Base-by-base conservation (phyloP, 1,284 basidiomycete genomes). In the Apiotrichum sp. region DNA sequence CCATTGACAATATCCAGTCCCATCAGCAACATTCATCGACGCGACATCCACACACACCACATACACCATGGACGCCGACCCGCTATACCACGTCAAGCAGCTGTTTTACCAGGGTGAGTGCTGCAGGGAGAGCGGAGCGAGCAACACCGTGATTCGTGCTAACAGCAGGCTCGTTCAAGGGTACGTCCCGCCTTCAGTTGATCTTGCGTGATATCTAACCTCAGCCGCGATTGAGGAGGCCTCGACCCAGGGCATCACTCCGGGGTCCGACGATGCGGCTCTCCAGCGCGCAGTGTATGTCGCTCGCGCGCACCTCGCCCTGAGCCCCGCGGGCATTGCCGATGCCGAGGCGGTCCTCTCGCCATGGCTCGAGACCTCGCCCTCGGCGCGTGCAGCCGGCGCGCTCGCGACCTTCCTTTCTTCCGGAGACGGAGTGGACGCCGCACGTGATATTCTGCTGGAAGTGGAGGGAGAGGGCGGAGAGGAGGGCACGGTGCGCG, bases 11-110 rank as follows among this genome's bases (percentile, higher is more conserved):
- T 29, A 29, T 29, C 29, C 29, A 29, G 29, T 29, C 29, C 29
- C 29, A 29, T 29, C 29, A 29, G 29, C 29, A 29, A 29, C 29
- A 29, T 29, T 3, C 29, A 29, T 29, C 29, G 29, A 29, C 29
- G 29, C 29, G 29, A 29, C 29, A 29, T 29, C 29, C 29, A 29
- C 29, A 29, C 29, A 29, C 29, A 29, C 29, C 29, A 29, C 29
- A 29, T 29, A 29, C 29, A 29, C 29, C 46, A 88, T 90, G 88
- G 86, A 87, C 59, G 86, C 86, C n/a, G 83, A 87, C 55, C 83
- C 88, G 56, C 78, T 92, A 22, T 92, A 89, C 75, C 83, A 87
- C 72, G 78, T 88, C 71, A 89, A 88, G 74, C 88, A 90, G 66
- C 87, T 89, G 60, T 93, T 92, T 73, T 82, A 85, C 56, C 83